Conservation (phyloP, 345 rosid genomes). For the Psidium friedrichsthalianum region DNA sequence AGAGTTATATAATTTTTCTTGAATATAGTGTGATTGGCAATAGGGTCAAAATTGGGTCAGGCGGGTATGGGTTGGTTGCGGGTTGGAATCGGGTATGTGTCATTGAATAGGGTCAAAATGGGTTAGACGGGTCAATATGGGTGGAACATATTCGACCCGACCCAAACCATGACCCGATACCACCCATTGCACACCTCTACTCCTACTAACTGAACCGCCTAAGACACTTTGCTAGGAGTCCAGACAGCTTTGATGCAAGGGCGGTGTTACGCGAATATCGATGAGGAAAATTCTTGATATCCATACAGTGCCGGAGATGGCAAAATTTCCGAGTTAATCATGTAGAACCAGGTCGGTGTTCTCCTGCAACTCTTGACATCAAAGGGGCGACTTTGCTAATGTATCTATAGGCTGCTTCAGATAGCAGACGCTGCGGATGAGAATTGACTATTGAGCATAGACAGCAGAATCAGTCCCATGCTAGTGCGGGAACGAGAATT, state of each 20-base stretch:
- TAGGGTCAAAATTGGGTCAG: too few species aligned
- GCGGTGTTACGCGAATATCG: not conserved
- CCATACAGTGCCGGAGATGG: not conserved
- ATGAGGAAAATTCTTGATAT: not conserved
- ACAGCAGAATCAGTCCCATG: not conserved
- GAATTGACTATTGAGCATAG: not conserved
- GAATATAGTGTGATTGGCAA: too few species aligned
- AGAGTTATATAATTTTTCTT: too few species aligned
- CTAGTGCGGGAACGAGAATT: slow-evolving; percentile 42
- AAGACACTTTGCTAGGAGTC: not conserved
- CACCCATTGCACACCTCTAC: too few species aligned
- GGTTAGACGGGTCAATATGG: too few species aligned
- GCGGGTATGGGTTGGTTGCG: too few species aligned
- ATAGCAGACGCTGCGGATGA: not conserved
- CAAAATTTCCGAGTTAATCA: too few species aligned
- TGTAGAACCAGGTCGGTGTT: not conserved
- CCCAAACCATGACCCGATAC: too few species aligned
- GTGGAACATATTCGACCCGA: too few species aligned
- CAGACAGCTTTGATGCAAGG: not conserved
- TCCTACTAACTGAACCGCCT: not conserved
- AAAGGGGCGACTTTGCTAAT: not conserved
- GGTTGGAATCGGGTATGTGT: too few species aligned
- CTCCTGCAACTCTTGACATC: not conserved
- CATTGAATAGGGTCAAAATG: too few species aligned
- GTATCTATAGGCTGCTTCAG: not conserved